A percentile compares a stretch with the other conserved stretches of the same genome.
Conservation (phyloP, 306 rosid species). For the Rosa persica region DNA sequence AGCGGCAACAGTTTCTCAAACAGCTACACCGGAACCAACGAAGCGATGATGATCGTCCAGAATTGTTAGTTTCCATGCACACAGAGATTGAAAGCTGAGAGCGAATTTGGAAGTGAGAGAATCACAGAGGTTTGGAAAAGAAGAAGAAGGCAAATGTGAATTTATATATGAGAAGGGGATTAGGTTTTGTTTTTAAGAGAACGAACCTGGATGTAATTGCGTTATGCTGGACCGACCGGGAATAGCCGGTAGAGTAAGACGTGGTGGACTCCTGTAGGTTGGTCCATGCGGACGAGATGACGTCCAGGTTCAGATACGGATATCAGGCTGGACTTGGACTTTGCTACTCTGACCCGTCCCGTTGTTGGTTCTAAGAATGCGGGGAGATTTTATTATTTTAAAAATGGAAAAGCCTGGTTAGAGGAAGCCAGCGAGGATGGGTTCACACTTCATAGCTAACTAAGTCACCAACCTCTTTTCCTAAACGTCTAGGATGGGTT, state of each 20-base stretch:
- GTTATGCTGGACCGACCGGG: neutral
- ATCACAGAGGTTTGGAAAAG: neutral
- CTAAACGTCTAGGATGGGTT: too few relatives aligned
- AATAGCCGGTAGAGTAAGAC: constrained; percentile 17
- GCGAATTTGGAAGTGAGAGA: neutral
- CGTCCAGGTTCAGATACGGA: constrained; percentile 22
- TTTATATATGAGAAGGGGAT: neutral
- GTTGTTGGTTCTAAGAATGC: neutral
- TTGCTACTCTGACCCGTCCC: neutral
- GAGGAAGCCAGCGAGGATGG: too few relatives aligned
- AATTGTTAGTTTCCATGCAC: constrained; percentile 44
- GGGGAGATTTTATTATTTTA: neutral
- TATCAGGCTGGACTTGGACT: neutral
- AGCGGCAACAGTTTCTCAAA: constrained; percentile 59
- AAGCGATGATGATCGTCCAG: constrained; percentile 23
- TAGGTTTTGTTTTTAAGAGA: neutral
- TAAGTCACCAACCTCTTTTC: too few relatives aligned
- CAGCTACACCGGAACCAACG: constrained; percentile 43
- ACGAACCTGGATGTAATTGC: constrained; percentile 20
- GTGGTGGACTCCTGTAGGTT: neutral
- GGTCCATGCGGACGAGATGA: constrained; percentile 8
- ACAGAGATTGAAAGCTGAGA: neutral
- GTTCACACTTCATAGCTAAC: too few relatives aligned
- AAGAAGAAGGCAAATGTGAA: neutral
- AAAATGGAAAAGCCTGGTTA: too few relatives aligned